phyloP scores from a whole-genome alignment of 306 rosid species.

The Pterocarpus santalinus region DNA sequence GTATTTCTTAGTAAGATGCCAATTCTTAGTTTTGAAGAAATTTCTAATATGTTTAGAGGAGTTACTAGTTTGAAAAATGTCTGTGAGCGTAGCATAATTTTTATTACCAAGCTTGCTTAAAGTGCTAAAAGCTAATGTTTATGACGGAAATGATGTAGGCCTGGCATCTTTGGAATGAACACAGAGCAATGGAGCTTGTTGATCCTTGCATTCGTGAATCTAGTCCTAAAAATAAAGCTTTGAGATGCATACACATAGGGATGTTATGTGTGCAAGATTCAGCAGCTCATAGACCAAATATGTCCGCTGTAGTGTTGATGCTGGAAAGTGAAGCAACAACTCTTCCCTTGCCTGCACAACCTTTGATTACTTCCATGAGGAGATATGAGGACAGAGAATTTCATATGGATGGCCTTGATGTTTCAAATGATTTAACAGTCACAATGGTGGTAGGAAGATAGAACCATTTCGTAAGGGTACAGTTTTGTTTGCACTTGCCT shows the following conservation, averaged over 20 bases:
- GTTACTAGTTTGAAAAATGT: constrained; percentile 4
- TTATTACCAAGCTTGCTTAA: constrained; percentile 8
- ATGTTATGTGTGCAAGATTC: constrained; percentile 91
- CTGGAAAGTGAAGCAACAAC: constrained; percentile 75
- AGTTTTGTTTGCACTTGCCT: too few relatives aligned
- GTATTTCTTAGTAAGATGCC: not conserved
- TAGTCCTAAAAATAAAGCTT: constrained; percentile 53
- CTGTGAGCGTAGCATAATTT: not conserved
- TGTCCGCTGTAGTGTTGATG: constrained; percentile 81
- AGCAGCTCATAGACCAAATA: constrained; percentile 74
- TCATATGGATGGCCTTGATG: constrained; percentile 58
- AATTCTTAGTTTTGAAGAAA: constrained; percentile 19
- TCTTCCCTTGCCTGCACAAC: constrained; percentile 74
- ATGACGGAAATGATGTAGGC: constrained; percentile 66
- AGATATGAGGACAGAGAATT: constrained; percentile 58
- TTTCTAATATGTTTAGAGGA: not conserved
- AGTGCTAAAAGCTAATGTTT: constrained; percentile 17
- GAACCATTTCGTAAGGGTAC: not conserved
- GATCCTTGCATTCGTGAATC: constrained; percentile 68
- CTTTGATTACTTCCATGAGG: constrained; percentile 71
- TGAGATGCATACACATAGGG: constrained; percentile 85
- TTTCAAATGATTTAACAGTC: constrained; percentile 72
- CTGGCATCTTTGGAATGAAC: constrained; percentile 84
- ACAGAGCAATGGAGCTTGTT: constrained; percentile 64
- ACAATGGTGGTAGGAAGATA: constrained; percentile 74